Evolutionary conservation across 202 grass and related monocot species (phyloP).

Genomic region (Elaeis oleifera): DNA sequence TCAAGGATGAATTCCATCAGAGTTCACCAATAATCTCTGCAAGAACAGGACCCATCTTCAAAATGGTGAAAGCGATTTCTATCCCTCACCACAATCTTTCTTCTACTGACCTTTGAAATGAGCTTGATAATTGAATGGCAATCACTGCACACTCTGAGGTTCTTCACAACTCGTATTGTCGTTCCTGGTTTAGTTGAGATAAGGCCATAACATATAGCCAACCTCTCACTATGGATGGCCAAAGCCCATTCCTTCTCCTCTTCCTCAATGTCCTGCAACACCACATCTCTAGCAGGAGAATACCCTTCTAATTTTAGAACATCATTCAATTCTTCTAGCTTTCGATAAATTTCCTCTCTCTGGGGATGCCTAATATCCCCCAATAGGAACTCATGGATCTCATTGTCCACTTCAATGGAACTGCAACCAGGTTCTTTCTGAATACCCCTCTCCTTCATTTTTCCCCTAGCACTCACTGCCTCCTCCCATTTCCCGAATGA

Average conservation of each 20-base stretch:
- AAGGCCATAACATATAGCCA: conserved; percentile 19
- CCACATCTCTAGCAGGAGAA: conserved; percentile 12
- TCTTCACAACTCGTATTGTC: conserved; percentile 15
- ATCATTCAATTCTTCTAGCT: conserved; percentile 21
- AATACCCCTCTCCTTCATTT: conserved; percentile 20
- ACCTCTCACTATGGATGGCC: conserved; percentile 20
- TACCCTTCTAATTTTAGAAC: conserved; percentile 7
- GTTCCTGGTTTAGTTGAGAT: conserved; percentile 9
- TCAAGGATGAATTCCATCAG: not conserved
- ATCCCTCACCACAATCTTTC: conserved; percentile 22
- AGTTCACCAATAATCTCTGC: conserved; percentile 23
- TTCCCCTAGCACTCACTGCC: not conserved
- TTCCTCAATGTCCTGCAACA: conserved; percentile 14
- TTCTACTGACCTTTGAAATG: conserved; percentile 10
- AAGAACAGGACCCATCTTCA: conserved; percentile 17
- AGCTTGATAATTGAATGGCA: conserved; percentile 19
- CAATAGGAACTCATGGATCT: conserved; percentile 24
- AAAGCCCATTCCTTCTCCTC: conserved; percentile 21
- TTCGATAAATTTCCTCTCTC: conserved; percentile 15
- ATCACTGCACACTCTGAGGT: conserved; percentile 20
- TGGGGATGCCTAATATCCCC: conserved; percentile 21
- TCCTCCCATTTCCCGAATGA: conserved; percentile 24
- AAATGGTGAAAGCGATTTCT: conserved; percentile 16
- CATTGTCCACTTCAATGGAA: conserved; percentile 19
- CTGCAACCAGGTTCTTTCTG: conserved; percentile 30